Percentiles rank a stretch among this genome's conserved stretches.
These are phyloP conservation scores for Populus simonii DNA, from an alignment of 345 rosid genomes.

Conservation along the genomic window DNA sequence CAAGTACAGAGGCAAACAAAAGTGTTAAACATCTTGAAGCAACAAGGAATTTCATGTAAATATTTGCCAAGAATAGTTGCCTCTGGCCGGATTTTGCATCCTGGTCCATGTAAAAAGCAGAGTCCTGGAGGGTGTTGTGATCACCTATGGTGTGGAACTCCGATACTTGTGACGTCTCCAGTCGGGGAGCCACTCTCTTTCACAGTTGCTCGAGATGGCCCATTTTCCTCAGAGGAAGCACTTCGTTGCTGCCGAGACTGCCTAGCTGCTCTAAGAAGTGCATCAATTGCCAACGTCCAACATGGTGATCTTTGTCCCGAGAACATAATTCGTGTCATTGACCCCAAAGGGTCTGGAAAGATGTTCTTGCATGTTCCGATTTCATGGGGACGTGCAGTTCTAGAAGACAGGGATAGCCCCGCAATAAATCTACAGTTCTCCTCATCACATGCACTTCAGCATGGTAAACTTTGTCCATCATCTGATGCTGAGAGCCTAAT, in stretches of 20 bases:
- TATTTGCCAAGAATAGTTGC: constrained; percentile 51
- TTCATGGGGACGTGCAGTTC: constrained; percentile 65
- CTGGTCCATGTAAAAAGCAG: constrained; percentile 48
- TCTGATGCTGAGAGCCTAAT: constrained; percentile 64
- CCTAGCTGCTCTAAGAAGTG: constrained; percentile 48
- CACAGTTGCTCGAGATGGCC: constrained; percentile 37
- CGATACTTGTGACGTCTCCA: constrained; percentile 54
- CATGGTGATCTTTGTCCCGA: constrained; percentile 66
- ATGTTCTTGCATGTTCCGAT: constrained; percentile 31
- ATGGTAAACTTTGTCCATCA: constrained; percentile 64
- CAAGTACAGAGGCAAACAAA: constrained; percentile 68
- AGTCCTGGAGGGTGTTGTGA: constrained; percentile 51
- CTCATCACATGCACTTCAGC: constrained; percentile 58
- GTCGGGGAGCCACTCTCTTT: constrained; percentile 55
- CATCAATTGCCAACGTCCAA: constrained; percentile 49
- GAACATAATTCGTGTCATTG: constrained; percentile 41
- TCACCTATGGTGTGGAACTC: constrained; percentile 64
- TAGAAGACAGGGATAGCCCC: constrained; percentile 63
- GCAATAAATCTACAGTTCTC: constrained; percentile 59
- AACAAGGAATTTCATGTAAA: constrained; percentile 42
- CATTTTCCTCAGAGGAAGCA: constrained; percentile 47
- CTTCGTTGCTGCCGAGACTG: constrained; percentile 55
- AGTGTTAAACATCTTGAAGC: constrained; percentile 54
- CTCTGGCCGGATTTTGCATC: constrained; percentile 51
- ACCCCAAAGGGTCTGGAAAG: constrained; percentile 24